These are phyloP conservation scores for Fraxinus excelsior DNA, from an alignment of 257 asterid species.

Conservation along the genomic window DNA sequence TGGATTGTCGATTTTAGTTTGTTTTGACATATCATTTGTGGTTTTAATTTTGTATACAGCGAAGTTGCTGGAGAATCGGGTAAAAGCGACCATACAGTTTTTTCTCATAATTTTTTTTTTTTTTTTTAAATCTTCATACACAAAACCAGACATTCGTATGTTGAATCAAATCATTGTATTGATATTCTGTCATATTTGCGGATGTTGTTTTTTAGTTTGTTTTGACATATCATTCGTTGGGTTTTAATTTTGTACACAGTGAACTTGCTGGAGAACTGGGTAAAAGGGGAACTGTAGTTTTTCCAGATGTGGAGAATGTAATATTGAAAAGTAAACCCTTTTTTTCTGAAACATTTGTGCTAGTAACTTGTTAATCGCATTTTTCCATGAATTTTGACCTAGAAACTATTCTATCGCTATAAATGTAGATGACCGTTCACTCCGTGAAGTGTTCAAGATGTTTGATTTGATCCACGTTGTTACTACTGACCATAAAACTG, in stretches of 20 bases:
- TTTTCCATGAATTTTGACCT: slow-evolving; percentile 14
- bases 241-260: slow-evolving; percentile 41
- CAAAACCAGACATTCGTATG: neutral
- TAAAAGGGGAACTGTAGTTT: slow-evolving; percentile 57
- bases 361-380: neutral
- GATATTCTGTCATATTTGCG: neutral
- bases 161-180: neutral
- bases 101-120: too few species aligned
- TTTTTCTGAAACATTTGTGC: neutral
- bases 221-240: neutral
- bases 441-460: slow-evolving; percentile 83
- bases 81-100: slow-evolving; percentile 58
- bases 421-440: slow-evolving; percentile 75
- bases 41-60: slow-evolving; percentile 40
- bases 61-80: slow-evolving; percentile 80
- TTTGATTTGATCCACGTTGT: slow-evolving; percentile 85
- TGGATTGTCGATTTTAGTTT: neutral
- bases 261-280: slow-evolving; percentile 82
- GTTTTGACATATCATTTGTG: neutral
- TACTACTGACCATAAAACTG: slow-evolving; percentile 82
- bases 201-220: neutral
- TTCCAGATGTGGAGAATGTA: slow-evolving; percentile 74
- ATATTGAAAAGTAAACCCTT: slow-evolving; percentile 61
- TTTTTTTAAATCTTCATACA: too few species aligned
- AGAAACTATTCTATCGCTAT: slow-evolving; percentile 23